phyloP scores from a whole-genome alignment of 257 asterid species.

The Forsythia viridissima region DNA sequence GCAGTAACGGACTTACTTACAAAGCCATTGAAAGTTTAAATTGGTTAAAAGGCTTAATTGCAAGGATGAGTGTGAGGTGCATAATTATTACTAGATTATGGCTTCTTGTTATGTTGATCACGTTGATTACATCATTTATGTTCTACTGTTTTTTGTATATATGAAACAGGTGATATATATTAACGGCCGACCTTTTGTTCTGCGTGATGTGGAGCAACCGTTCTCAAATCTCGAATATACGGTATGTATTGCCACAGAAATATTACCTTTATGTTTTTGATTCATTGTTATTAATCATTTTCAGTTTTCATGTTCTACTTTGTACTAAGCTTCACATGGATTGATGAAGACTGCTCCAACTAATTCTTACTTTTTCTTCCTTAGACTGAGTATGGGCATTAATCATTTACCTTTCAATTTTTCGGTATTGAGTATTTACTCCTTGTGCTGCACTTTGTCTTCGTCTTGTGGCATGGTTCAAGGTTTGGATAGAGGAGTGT shows the following conservation, averaged over 20 bases:
- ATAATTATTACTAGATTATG: not conserved
- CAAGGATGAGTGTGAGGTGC: constrained; percentile 11
- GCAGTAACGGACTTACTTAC: not conserved
- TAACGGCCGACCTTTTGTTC: constrained; percentile 94
- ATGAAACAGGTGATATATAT: constrained; percentile 82
- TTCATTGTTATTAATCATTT: not conserved
- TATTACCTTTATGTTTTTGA: constrained; percentile 12
- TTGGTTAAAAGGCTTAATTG: not conserved
- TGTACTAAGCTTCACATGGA: not conserved
- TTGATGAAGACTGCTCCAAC: not conserved
- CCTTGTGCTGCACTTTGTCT: not conserved
- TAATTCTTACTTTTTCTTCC: not conserved
- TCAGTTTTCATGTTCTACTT: not conserved
- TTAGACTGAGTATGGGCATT: not conserved
- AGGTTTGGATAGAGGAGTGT: not conserved
- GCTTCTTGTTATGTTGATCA: constrained; percentile 16
- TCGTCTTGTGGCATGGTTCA: not conserved
- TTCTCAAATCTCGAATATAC: constrained; percentile 97
- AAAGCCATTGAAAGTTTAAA: not conserved
- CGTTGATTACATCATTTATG: constrained; percentile 21
- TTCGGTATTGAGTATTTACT: not conserved
- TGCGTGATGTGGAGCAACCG: constrained; percentile 97
- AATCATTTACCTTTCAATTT: not conserved
- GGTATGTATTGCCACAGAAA: constrained; percentile 53
- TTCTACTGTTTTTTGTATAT: constrained; percentile 14